A percentile compares a stretch with the other conserved stretches of the same genome.
phyloP scores from a whole-genome alignment of 192 early-diverging fungal genomes.

The Mortierella claussenii region DNA sequence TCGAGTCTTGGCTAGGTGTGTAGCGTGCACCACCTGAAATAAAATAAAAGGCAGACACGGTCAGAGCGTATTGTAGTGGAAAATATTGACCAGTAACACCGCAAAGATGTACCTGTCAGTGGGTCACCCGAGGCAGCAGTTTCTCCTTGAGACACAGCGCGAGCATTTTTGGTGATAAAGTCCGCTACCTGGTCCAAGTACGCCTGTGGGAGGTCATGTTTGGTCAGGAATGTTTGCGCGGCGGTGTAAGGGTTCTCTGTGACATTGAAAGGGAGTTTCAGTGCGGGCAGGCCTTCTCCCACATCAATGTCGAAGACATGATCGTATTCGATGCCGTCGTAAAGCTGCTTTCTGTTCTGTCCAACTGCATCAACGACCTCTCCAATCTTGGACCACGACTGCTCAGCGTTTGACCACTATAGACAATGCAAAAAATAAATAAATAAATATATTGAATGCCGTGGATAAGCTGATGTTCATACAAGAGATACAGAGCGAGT shows the following conservation, averaged over 20 bases:
- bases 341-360: slow-evolving; percentile 77
- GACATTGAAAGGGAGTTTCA: slow-evolving; percentile 95
- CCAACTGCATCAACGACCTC: slow-evolving; percentile 93
- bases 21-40: slow-evolving; percentile 70
- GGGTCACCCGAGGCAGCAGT: slow-evolving; percentile 57
- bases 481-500: too few relatives aligned
- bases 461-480: too few relatives aligned
- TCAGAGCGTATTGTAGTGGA: not conserved
- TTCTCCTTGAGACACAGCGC: slow-evolving; percentile 66
- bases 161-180: slow-evolving; percentile 92
- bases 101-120: slow-evolving; percentile 56
- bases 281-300: slow-evolving; percentile 77
- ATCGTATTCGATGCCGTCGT: slow-evolving; percentile 93
- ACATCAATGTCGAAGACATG: slow-evolving; percentile 98
- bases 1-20: slow-evolving; percentile 56
- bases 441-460: too few relatives aligned
- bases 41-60: slow-evolving; percentile 1
- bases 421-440: too few relatives aligned
- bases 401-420: slow-evolving; percentile 72
- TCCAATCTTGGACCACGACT: slow-evolving; percentile 89
- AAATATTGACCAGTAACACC: slow-evolving; percentile 9
- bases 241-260: slow-evolving; percentile 93
- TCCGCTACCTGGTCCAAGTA: slow-evolving; percentile 94
- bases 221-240: slow-evolving; percentile 90
- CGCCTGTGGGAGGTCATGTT: slow-evolving; percentile 81